These are phyloP conservation scores for Pugionium dolabratum DNA, from an alignment of 345 rosid species.

Conservation along the genomic window DNA sequence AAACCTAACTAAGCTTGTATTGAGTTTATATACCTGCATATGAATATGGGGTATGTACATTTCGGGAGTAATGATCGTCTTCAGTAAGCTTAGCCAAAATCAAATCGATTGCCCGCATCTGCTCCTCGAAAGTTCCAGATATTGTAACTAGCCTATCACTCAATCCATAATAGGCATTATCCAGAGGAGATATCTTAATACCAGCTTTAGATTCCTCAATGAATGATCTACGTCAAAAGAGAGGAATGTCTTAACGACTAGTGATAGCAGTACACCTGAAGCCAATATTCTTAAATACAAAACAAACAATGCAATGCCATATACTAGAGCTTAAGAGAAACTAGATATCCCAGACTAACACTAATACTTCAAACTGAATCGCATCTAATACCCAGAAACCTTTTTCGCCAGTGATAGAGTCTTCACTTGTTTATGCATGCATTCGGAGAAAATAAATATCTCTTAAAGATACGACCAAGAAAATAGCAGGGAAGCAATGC, in stretches of 20 bases:
- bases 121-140: constrained; percentile 85
- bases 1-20: constrained; percentile 20
- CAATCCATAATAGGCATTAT: constrained; percentile 77
- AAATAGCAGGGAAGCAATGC: neutral
- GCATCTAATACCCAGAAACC: constrained; percentile 8
- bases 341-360: constrained; percentile 8
- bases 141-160: constrained; percentile 94
- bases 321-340: constrained; percentile 1
- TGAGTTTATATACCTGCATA: constrained; percentile 69
- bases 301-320: constrained; percentile 9
- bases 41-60: constrained; percentile 78
- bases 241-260: neutral
- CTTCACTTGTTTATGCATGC: constrained; percentile 11
- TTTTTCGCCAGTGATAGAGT: neutral
- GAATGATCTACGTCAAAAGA: constrained; percentile 64
- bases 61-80: constrained; percentile 83
- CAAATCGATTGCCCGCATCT: constrained; percentile 85
- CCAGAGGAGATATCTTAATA: constrained; percentile 93
- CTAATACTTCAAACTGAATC: constrained; percentile 7
- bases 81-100: constrained; percentile 83
- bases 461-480: neutral
- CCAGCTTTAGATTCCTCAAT: constrained; percentile 94
- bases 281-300: constrained; percentile 8
- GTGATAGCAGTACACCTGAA: constrained; percentile 10
- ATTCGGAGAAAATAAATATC: constrained; percentile 4